Evolutionary conservation across 2,329 filamentous ascomycete genomes (phyloP).

Genomic region (Aspergillus sp.): DNA sequence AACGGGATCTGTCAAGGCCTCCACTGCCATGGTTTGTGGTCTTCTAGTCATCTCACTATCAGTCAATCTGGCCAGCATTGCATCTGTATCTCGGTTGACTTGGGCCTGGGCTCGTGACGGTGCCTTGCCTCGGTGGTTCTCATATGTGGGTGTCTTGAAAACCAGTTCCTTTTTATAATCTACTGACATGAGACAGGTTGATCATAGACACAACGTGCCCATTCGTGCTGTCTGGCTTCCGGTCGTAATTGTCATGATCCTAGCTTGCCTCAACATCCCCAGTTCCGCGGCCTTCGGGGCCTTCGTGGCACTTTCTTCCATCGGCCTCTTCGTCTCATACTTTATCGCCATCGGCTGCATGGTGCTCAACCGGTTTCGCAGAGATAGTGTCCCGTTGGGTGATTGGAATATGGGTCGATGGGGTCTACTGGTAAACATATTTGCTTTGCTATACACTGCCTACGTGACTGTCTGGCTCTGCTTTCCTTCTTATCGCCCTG

Average conservation of each 20-base stretch:
- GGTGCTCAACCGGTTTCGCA: slow-evolving; percentile 32
- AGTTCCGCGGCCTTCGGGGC: slow-evolving; percentile 40
- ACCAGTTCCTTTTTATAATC: too few relatives aligned
- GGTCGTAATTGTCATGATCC: slow-evolving; percentile 30
- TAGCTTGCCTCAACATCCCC: slow-evolving; percentile 43
- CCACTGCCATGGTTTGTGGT: slow-evolving; percentile 36
- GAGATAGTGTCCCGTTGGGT: slow-evolving; percentile 21
- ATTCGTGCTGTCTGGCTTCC: slow-evolving; percentile 38
- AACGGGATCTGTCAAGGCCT: slow-evolving; percentile 41
- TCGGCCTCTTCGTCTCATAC: slow-evolving; percentile 41
- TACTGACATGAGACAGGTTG: slow-evolving; percentile 23
- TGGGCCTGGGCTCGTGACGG: slow-evolving; percentile 53
- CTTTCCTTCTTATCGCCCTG: slow-evolving; percentile 2
- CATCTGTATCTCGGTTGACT: slow-evolving; percentile 49
- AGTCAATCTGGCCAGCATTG: slow-evolving; percentile 42
- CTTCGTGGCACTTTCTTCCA: slow-evolving; percentile 39
- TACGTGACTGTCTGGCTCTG: slow-evolving; percentile 1
- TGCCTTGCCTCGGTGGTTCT: slow-evolving; percentile 37
- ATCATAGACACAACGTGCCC: slow-evolving; percentile 34
- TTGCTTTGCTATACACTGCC: slow-evolving; percentile 29
- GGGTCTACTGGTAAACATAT: slow-evolving; percentile 34
- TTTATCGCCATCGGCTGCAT: slow-evolving; percentile 40
- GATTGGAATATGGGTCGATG: slow-evolving; percentile 18
- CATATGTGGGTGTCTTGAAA: slow-evolving; percentile 9
- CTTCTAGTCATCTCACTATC: slow-evolving; percentile 39